Base-by-base conservation (phyloP, 768 basidiomycete genomes). In the Lentinula sp. region DNA sequence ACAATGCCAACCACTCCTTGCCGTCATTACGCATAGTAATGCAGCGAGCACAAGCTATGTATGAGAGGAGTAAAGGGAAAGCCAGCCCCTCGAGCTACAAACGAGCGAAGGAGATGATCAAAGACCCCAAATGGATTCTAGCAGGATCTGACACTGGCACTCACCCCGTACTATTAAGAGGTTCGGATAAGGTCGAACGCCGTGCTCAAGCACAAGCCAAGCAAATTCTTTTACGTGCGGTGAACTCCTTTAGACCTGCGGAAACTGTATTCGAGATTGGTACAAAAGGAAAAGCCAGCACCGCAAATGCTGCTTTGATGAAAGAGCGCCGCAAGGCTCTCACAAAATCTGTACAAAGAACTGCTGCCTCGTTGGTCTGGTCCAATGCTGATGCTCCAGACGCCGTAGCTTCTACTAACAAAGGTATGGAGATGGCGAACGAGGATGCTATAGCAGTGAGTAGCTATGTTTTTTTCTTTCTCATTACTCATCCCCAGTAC, bases 251-350 rank as follows among this genome's bases (percentile, higher is more conserved):
- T 78, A 82, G 77, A 23, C 96, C 96, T 15, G 70, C 79, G 0
- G 96, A 98, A 72, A 98, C 95, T 0, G 88, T 97, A 35, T 88
- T 98, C 62, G 96, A 98, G 73, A 78, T 95, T 35, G 91, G 89
- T 0, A 51, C 59, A 3, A 60, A 52, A 52, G 82, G 85, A 9
- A 85, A 92, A 66, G 89, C 88, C 2, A 85, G 80, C 60, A 70
- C 75, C 0, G 79, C 76, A 2, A 87, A 84, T 57, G 82, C 87
- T 2, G 76, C 82, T 35, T 75, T 98, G 61, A 98, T 98, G 96
- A 91, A 90, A 71, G 87, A 91, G 65, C 80, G 96, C 35, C 77
- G 94, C 65, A 90, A 87, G 70, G 86, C 91, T 1, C 74, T 97
- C 63, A 76, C 74, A 48, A 92, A 84, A 68, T 86, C 89, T 2